A percentile compares a stretch with the other conserved stretches of the same genome.
phyloP scores from a whole-genome alignment of 805 yeast genomes.

The Lachancea sp. region DNA sequence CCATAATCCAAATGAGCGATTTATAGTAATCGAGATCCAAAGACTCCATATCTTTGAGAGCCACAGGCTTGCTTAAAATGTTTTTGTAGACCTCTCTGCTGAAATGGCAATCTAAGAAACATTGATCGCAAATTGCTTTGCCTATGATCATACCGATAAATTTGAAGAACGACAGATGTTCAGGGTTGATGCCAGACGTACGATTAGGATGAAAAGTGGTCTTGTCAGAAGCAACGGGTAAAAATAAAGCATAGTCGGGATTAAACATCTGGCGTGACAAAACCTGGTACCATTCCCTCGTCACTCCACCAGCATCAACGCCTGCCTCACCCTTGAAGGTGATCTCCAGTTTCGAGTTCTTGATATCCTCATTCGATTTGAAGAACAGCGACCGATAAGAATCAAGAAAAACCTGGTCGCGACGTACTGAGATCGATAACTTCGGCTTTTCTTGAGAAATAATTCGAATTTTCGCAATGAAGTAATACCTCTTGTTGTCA shows the following conservation, averaged over 20 bases:
- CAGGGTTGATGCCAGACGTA: slow-evolving; percentile 87
- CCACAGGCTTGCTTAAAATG: slow-evolving; percentile 69
- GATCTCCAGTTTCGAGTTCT: slow-evolving; percentile 65
- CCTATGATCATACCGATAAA: slow-evolving; percentile 93
- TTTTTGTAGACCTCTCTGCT: slow-evolving; percentile 91
- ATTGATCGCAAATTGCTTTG: slow-evolving; percentile 83
- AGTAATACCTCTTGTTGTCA: slow-evolving; percentile 85
- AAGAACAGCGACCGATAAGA: slow-evolving; percentile 78
- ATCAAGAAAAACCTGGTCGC: slow-evolving; percentile 89
- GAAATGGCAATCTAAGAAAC: slow-evolving; percentile 88
- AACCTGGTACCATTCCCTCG: slow-evolving; percentile 97
- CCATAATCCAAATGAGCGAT: slow-evolving; percentile 91
- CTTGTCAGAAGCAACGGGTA: slow-evolving; percentile 85
- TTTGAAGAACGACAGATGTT: slow-evolving; percentile 85
- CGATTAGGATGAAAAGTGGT: slow-evolving; percentile 95
- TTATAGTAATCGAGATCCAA: slow-evolving; percentile 88
- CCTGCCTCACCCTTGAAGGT: slow-evolving; percentile 92
- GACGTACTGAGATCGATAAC: slow-evolving; percentile 62
- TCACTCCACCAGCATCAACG: slow-evolving; percentile 96
- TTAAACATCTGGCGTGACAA: slow-evolving; percentile 91
- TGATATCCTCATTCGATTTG: slow-evolving; percentile 67
- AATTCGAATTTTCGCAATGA: slow-evolving; percentile 64
- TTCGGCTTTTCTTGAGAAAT: slow-evolving; percentile 39
- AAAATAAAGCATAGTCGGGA: slow-evolving; percentile 87
- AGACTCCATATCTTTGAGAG: slow-evolving; percentile 90